These are phyloP conservation scores for Dioscorea zingiberensis DNA, from an alignment of 106 monocot genomes.

Conservation along the genomic window DNA sequence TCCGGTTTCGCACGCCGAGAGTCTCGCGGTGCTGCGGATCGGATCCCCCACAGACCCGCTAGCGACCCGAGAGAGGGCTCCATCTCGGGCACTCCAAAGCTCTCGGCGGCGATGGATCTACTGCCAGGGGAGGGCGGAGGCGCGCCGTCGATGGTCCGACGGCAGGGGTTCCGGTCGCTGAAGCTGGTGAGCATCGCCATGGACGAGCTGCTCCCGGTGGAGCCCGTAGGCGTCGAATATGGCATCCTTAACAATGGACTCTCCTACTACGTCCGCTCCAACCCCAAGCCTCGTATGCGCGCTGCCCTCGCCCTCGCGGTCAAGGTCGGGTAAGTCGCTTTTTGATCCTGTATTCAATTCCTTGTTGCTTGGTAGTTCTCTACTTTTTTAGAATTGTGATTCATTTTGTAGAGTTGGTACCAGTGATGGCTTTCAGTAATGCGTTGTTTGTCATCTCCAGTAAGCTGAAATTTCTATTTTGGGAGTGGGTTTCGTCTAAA, in stretches of 20 bases:
- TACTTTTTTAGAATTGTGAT: too few relatives aligned
- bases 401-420: too few relatives aligned
- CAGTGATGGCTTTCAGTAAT: too few relatives aligned
- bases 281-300: conserved; percentile 97
- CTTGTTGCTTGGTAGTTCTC: too few relatives aligned
- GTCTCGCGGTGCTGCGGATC: too few relatives aligned
- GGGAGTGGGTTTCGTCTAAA: too few relatives aligned
- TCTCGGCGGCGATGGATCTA: conserved; percentile 46
- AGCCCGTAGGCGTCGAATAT: conserved; percentile 80
- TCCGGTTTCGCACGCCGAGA: too few relatives aligned
- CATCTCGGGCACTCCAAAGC: too few relatives aligned
- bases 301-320: conserved; percentile 98
- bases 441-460: too few relatives aligned
- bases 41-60: too few relatives aligned
- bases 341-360: neutral
- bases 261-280: conserved; percentile 90
- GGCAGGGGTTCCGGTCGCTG: conserved; percentile 90
- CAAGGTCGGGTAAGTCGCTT: conserved; percentile 87
- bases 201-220: conserved; percentile 70
- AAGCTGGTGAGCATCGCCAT: conserved; percentile 77
- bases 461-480: too few relatives aligned
- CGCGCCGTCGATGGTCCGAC: conserved; percentile 27
- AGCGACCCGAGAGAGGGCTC: too few relatives aligned
- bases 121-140: conserved; percentile 33
- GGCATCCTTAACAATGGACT: conserved; percentile 93